Base-by-base conservation (phyloP, 208 protist species). In the Porcisia deanei region DNA sequence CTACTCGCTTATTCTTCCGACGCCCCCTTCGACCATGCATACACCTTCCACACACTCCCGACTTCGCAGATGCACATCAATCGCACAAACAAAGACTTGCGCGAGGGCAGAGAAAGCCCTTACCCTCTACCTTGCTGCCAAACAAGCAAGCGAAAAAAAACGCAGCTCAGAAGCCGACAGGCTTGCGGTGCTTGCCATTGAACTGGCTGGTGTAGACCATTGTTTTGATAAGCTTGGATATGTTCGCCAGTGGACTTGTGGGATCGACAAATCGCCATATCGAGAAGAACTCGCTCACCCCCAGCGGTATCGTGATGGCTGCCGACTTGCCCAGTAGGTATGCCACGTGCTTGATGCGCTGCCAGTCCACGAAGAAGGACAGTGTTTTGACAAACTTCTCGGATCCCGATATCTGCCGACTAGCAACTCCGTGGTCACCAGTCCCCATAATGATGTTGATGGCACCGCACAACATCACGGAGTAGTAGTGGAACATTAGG, bases 401-500 rank as follows among this genome's bases (percentile, higher is more conserved):
- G 10, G 49, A 60, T 37, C 67, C 71, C 22, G 76, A 71, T 39
- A 84, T 64, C 57, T 72, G 49, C 34, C 69, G 64, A 67, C 39
- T 64, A 60, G 60, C 58, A 67, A 72, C 68, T 64, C 76, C 87
- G 79, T 86, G 85, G 34, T 60, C 69, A 66, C 83, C 86, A 0
- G 82, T 82, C 80, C 85, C 83, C 71, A 75, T 87, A 65, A 94
- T 81, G 61, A 91, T 73, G 73, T 88, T 88, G 8, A 70, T 20
- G 43, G 88, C 83, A 39, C 86, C 86, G 72, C 85, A 77, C 57
- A 94, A 71, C 87, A 95, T 92, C 12, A 98, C 95, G 18, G 77
- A 67, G 81, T 90, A 96, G 84, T 98, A 98, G 79, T 98, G 95
- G 68, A 73, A 86, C 57, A 97, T 69, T 1, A 98, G 87, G 39